Base-by-base conservation (phyloP, 2,329 filamentous ascomycete genomes). In the Diplocarpon rosae region DNA sequence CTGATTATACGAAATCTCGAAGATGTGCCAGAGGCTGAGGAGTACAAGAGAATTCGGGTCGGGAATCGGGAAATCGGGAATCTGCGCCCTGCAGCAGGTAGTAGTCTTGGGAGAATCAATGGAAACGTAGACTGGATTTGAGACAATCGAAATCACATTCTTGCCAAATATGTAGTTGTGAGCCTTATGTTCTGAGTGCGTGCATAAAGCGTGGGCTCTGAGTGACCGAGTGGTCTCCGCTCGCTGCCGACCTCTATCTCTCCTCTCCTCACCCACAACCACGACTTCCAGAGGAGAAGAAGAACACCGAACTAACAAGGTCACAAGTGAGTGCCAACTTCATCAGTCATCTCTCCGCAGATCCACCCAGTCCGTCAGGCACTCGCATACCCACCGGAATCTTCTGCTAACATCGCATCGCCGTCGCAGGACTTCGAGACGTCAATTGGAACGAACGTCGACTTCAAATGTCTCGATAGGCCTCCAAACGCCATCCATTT, bases 391-490 rank as follows among this genome's bases (percentile, higher is more conserved):
- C 43, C 34, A 16, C 38, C 30, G 29, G 35, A 43, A 37, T 42
- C 46, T 15, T 43, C 42, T 34, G 50, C 49, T 55, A 50, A 55
- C 52, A 50, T 52, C 46, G 31, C 15, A 46, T 48, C 41, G 43
- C 37, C 44, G 40, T 50, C 50, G 47, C 51, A 60, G 56, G 44
- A 45, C 51, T 47, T 49, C 42, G 45, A 55, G 33, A 48, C 51
- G 30, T 38, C 52, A 52, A 55, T 56, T 58, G 45, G 51, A 51
- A 49, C 52, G 47, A 45, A 58, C 54, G 20, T 49, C 54, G 36
- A 56, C 46, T 54, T 48, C 52, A 53, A 52, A 62, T 61, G 60
- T 56, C 51, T 57, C 53, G 54, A 62, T 60, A 61, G 56, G 51
- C 52, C 48, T 53, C 53, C 49, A 56, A 54, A 58, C 55, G 47